phyloP scores from a whole-genome alignment of 441 rosid genomes.

The Populus hybrid region DNA sequence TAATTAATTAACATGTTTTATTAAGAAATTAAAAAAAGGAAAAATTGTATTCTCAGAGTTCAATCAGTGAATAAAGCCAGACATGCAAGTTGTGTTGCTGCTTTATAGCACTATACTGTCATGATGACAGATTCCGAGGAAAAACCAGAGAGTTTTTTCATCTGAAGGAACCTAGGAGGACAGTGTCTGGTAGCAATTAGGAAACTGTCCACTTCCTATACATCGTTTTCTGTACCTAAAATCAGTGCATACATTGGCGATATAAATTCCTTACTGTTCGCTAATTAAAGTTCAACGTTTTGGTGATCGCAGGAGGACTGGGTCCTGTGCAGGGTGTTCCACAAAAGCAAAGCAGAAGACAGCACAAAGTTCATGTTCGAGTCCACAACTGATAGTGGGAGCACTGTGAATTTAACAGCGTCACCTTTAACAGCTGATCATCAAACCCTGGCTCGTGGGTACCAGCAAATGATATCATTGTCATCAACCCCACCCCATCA shows the following conservation, averaged over 20 bases:
- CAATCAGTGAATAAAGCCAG: background rate
- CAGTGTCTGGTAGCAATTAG: too few species aligned
- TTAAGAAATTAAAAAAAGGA: background rate
- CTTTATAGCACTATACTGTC: background rate
- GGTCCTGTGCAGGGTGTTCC: conserved; percentile 89
- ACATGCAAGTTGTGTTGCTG: background rate
- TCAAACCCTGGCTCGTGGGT: conserved; percentile 20
- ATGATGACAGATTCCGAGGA: background rate
- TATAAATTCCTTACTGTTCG: background rate
- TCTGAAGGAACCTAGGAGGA: background rate
- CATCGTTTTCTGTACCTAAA: background rate
- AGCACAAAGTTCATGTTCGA: conserved; percentile 35
- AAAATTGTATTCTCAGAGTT: background rate
- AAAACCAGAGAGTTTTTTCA: background rate
- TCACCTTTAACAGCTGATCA: conserved; percentile 17
- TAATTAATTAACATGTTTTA: background rate
- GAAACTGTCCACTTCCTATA: background rate
- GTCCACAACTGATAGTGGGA: conserved; percentile 22
- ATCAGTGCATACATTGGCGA: background rate
- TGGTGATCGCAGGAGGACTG: conserved; percentile 73
- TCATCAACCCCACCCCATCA: conserved; percentile 27
- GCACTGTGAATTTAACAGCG: conserved; percentile 16
- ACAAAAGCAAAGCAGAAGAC: conserved; percentile 54
- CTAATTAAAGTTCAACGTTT: background rate
- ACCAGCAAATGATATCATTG: conserved; percentile 28